A percentile compares a stretch with the other conserved stretches of the same genome.
These are phyloP conservation scores for Sarocladium strictum DNA, from an alignment of 2,329 filamentous ascomycete species.

Conservation along the genomic window DNA sequence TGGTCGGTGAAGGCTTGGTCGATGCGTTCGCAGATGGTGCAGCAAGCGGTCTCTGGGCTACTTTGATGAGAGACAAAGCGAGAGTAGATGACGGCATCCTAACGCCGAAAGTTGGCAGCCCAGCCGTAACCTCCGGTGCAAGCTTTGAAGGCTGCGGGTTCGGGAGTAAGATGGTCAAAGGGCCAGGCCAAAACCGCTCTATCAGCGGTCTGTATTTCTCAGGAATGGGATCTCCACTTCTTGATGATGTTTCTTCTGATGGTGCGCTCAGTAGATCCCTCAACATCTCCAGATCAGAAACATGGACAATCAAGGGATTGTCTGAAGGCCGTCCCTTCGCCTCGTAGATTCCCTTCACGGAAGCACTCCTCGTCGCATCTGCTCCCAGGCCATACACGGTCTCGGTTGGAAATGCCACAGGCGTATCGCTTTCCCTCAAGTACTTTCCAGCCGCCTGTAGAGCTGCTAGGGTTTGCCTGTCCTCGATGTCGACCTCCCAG, in stretches of 20 bases:
- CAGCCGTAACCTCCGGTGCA: slow-evolving; percentile 88
- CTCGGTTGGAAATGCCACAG: slow-evolving; percentile 94
- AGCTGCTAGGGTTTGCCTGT: slow-evolving; percentile 24
- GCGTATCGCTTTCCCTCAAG: slow-evolving; percentile 59
- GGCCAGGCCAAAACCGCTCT: slow-evolving; percentile 85
- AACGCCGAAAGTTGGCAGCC: slow-evolving; percentile 76
- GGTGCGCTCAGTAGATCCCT: slow-evolving; percentile 46
- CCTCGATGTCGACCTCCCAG: slow-evolving; percentile 33
- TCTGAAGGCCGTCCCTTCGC: slow-evolving; percentile 88
- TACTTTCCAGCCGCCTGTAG: slow-evolving; percentile 61
- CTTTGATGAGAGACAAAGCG: slow-evolving; percentile 80
- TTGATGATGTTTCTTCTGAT: slow-evolving; percentile 6
- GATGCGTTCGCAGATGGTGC: slow-evolving; percentile 93
- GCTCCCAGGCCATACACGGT: slow-evolving; percentile 97
- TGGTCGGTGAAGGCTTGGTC: slow-evolving; percentile 86
- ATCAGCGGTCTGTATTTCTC: slow-evolving; percentile 74
- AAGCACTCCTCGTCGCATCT: slow-evolving; percentile 78
- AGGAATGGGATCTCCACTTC: slow-evolving; percentile 48
- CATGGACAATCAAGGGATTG: slow-evolving; percentile 91
- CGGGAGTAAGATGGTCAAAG: slow-evolving; percentile 82
- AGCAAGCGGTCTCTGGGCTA: slow-evolving; percentile 72
- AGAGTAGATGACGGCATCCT: slow-evolving; percentile 82
- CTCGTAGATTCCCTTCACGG: slow-evolving; percentile 86
- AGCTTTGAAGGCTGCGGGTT: slow-evolving; percentile 64
- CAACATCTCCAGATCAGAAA: slow-evolving; percentile 75